Base-by-base conservation (phyloP, 306 rosid genomes). In the Alnus rubra region DNA sequence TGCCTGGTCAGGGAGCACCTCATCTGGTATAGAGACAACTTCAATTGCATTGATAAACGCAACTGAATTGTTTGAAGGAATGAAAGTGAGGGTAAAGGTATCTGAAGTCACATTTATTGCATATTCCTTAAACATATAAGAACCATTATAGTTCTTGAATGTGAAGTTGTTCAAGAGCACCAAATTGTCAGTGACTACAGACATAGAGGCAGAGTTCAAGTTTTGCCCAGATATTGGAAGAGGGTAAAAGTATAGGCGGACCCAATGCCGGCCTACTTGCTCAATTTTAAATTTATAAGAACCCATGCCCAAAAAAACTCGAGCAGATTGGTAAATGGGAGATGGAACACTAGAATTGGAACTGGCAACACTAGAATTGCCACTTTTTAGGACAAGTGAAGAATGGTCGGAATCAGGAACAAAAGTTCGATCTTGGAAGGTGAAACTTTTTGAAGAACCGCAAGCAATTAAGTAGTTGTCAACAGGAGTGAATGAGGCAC, bases 41-140 rank as follows among this genome's bases (percentile, higher is more conserved):
- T 95, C 98, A 81, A 95, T 92, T 53, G 95, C 98, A 78, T 95
- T 95, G 59, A 95, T 90, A 82, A 95, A 94, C 5, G 89, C 90
- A 39, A 87, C 85, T 9, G 97, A 91, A 82, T 85, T 89, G 78
- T 90, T 92, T 18, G 88, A 82, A 53, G 97, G 97, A 82, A 91
- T 85, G 81, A 95, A 86, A 39, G 87, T 89, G 9, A 92, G 84
- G 65, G 86, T 88, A 71, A 95, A 89, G 49, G 83, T 74, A 53
- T 87, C 90, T 52, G 90, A 86, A 10, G 95, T 90, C 47, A 91
- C 90, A 83, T 90, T 92, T 82, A 95, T 74, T 31, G 94, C 90
- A 79, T 88, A 95, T 89, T 95, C 98, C 78, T 87, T 92, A 82
- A 85, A 92, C 94, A 92, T 68, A 79, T 78, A 87, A 84, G 97